Base-by-base conservation (phyloP, 1,139 yeast species). In the Blastobotrys illinoisensis region DNA sequence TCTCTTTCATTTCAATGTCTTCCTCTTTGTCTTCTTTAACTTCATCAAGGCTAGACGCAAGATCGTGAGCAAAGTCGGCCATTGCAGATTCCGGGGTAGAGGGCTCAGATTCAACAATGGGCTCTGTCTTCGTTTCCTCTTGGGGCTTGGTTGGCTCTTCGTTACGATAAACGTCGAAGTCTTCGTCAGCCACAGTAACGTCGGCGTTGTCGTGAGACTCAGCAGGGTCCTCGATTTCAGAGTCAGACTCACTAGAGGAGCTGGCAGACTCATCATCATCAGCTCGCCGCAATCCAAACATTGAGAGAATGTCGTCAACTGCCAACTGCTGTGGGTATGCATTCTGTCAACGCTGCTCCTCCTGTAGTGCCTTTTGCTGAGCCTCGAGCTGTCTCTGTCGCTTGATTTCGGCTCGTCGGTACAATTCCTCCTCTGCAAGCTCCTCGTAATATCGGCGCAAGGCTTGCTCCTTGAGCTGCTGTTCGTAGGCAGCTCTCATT, bases 341-440 rank as follows among this genome's bases (percentile, higher is more conserved):
- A 11, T 20, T 44, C 11, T 44, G 49, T 28, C 49, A 26, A 2
- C 20, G 19, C 11, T 18, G 51, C 23, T 43, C 47, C 19, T 18
- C 18, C 14, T 26, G 5, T 21, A 4, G 23, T 21, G 23, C 44
- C 13, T 21, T 19, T 26, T 19, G 28, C 20, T 45, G 36, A n/a
- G 46, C 46, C 18, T 40, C 20, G 21, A 50, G 16, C 32, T 45
- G 11, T 19, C 19, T 5, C 32, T 26, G 26, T 5, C 26, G 26
- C 24, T 44, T 26, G 26, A 44, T 44, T 11, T 20, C 46, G 20
- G 48, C 40, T 24, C 32, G 20, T 24, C 40, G 46, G 28, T 26
- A 45, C 13, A 20, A 49, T 28, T 40, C 46, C n/a, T 44, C 49
- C 43, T 48, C 51, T 9, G 45, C 50, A n/a, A 48, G 46, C 40